Conservation (phyloP, 192 early-diverging fungal genomes). For the Podila verticillata region DNA sequence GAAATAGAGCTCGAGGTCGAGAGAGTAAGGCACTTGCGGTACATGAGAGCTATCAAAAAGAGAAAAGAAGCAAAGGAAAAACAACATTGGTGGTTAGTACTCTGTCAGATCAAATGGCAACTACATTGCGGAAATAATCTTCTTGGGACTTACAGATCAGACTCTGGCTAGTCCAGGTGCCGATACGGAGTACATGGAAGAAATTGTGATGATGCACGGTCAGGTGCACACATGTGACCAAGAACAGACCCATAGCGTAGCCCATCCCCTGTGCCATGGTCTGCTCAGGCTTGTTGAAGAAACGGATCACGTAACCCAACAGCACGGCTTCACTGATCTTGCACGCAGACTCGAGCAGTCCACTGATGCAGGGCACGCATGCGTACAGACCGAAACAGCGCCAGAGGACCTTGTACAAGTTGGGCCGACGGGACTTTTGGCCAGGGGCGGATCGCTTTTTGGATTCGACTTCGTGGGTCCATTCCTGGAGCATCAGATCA, state of each 20-base stretch:
- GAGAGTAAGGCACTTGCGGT: constrained; percentile 48
- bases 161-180: constrained; percentile 42
- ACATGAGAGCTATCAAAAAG: constrained; percentile 39
- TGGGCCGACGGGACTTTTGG: constrained; percentile 16
- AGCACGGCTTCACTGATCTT: constrained; percentile 55
- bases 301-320: constrained; percentile 52
- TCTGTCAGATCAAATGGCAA: neutral
- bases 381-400: constrained; percentile 42
- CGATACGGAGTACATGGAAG: constrained; percentile 51
- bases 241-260: constrained; percentile 44
- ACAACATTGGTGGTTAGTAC: neutral
- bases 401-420: constrained; percentile 11
- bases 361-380: constrained; percentile 25
- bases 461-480: constrained; percentile 31
- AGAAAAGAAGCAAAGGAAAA: too few relatives aligned
- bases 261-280: constrained; percentile 33
- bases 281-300: constrained; percentile 19
- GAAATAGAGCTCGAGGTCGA: constrained; percentile 48
- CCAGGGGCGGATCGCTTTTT: constrained; percentile 21
- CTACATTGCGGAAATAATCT: neutral
- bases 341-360: constrained; percentile 33
- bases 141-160: constrained; percentile 21
- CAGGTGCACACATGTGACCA: constrained; percentile 47
- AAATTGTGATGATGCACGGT: constrained; percentile 54
- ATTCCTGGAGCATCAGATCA: constrained; percentile 29